Base-by-base conservation (phyloP, 768 basidiomycete species). In the Pleurotus giganteus region DNA sequence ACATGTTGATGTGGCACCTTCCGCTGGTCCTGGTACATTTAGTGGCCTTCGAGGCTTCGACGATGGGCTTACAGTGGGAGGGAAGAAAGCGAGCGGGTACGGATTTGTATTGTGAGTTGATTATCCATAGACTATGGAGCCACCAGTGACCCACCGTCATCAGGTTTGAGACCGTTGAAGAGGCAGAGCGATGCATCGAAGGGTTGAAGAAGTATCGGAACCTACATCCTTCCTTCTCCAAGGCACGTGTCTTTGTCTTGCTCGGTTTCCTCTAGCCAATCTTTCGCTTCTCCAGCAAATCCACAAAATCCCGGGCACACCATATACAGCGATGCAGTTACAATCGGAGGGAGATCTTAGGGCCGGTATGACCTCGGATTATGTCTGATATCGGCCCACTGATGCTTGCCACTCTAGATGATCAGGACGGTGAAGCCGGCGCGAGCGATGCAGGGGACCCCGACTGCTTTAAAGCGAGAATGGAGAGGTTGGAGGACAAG, bases 211-310 rank as follows among this genome's bases (percentile, higher is more conserved):
- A 81, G 59, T 86, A 86, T 59, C 77, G 88, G 41, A 89, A 92
- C 65, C 71, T 93, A 37, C 91, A 94, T 64, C 91, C 91, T 0
- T 90, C 90, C 2, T 91, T 91, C 64, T 91, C 91, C 53, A 92
- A 93, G 80, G 91, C 87, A 54, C 4, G 66, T 60, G 36, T 19
- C 13, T 19, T 44, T 45, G 55, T 27, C 57, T 42, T 58, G 53
- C 27, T 46, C 27, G 31, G 44, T 27, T 57, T 47, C 11, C 24
- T 56, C 36, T 47, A 31, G 17, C 55, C 23, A 43, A n/a, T 23
- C 26, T 46, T n/a, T 29, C 37, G 8, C 51, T 32, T 21, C 37
- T 52, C 31, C 54, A 79, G 77, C 76, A 78, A 71, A 76, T 86
- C n/a, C 89, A 92, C 70, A 89, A 90, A 65, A 91, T 92, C 42